Evolutionary conservation across 208 protist genomes (phyloP), one percentile per base, ranked within the genome.

Genomic region (Naegleria fowleri): DNA sequence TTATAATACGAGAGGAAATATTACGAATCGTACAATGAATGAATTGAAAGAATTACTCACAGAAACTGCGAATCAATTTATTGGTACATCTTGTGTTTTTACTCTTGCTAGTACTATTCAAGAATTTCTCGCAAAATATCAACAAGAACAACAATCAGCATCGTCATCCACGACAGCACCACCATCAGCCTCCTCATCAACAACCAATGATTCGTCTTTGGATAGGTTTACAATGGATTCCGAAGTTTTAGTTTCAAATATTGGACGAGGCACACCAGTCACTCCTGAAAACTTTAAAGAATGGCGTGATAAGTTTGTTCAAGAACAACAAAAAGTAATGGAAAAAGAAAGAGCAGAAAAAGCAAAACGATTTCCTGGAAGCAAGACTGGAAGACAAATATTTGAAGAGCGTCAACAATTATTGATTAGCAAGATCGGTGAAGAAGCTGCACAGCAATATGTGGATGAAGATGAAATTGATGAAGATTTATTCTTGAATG

Each of bases 371-470:
- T 33, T 33, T 38, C 76, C 29, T 38, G 38, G 29, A 38, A 2
- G 5, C 33, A 41, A 84, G 15, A 51, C 13, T 29, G 83, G 83
- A 16, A 41, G 83, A 33, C 38, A 87, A 51, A 51, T 40, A 0
- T 87, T 87, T 87, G 83, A 87, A 87, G 29, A 87, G 29, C 55
- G 55, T 67, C 55, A 67, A 67, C 55, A 67, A 67, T 29, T 67
- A 29, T 67, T 67, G 55, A 67, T 67, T 29, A 67, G 55, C 19
- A 67, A 67, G 19, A 67, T 67, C 19, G 55, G 55, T 67, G 33
- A 87, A 51, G 19, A 9, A 36, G 19, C 15, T 51, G 83, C 15
- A 29, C 11, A 87, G 9, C 29, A 52, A 87, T 22, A 51, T 29
- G 83, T 33, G 11, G 39, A 40, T 36, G 83, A 51, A 48, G 83